Conservation (phyloP, 768 basidiomycete genomes). For the Lactarius pseudohatsudake region DNA sequence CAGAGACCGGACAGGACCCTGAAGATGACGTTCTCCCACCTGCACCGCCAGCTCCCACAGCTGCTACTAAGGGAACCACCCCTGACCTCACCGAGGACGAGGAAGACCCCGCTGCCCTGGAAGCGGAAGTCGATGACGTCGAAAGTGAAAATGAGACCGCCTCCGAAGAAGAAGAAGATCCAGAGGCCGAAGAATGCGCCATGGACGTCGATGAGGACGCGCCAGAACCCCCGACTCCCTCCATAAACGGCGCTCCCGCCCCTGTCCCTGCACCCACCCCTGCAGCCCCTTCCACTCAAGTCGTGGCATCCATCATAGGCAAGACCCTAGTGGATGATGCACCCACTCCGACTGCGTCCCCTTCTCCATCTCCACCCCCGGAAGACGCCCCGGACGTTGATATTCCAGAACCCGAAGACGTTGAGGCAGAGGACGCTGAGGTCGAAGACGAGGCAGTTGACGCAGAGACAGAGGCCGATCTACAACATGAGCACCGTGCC, state of each 20-base stretch:
- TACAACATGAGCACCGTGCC: conserved; percentile 78
- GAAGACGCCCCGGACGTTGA: conserved; percentile 29
- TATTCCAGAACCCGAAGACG: conserved; percentile 31
- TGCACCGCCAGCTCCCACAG: conserved; percentile 27
- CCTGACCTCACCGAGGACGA: conserved; percentile 39
- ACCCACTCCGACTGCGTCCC: conserved; percentile 21
- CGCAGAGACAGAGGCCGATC: conserved; percentile 57
- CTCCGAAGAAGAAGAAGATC: conserved; percentile 33
- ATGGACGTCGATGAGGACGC: conserved; percentile 38
- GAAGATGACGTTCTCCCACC: conserved; percentile 43
- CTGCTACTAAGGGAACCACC: conserved; percentile 30
- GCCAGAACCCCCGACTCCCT: conserved; percentile 18
- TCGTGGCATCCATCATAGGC: conserved; percentile 24
- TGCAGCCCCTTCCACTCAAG: conserved; percentile 12
- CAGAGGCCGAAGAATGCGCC: conserved; percentile 30
- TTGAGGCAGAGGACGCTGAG: conserved; percentile 32
- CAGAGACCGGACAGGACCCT: conserved; percentile 26
- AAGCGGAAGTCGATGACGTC: conserved; percentile 29
- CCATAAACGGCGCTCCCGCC: conserved; percentile 16
- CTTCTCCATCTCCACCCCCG: conserved; percentile 24
- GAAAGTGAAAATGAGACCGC: conserved; percentile 29
- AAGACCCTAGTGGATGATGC: conserved; percentile 7
- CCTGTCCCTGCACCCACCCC: conserved; percentile 32
- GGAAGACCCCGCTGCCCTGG: conserved; percentile 36
- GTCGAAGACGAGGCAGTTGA: conserved; percentile 33